Evolutionary conservation across 345 rosid genomes (phyloP), one percentile per base, ranked within the genome.

Genomic region (Populus euphratica): DNA sequence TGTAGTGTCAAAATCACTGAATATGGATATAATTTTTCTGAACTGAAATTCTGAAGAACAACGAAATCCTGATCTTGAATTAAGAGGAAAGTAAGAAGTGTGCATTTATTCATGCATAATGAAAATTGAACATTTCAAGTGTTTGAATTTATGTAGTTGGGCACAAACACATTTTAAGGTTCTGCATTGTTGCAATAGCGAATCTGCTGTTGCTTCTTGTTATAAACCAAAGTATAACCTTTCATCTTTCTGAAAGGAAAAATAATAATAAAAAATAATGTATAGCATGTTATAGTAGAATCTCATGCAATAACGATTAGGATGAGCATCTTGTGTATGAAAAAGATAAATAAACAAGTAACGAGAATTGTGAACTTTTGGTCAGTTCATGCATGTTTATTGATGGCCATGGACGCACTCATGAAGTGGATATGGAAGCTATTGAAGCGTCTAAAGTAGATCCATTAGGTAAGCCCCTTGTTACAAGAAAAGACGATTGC

Each of bases 341-440:
- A 35, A 44, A 47, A 36, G 38, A 27, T 56, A 27, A 47, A 44
- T 39, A 12, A 31, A 31, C 8, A 25, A 75, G 44, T 18, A 66
- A 47, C n/a, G 9, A 21, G 36, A 50, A 47, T 35, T 23, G 47
- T 68, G 25, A 62, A 2, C 6, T 23, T 82, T 33, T 73, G 50
- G 14, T 84, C 83, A 91, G 99, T 78, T 88, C 97, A 72, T 93
- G 94, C 78, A 86, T 85, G 93, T 88, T 85, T 76, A 70, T 92
- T 64, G 89, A 90, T 73, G 82, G 90, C 52, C 75, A 78, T 75
- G 97, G 96, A 29, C 80, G 78, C 33, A 79, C 86, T 44, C 86
- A 74, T 77, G 94, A 91, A 76, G 86, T 96, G 73, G 93, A 92
- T 76, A 54, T 87, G 80, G 83, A 86, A 82, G 89, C 86, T 47